Conservation (phyloP, 352 stramenopile genomes). For the Phytophthora cryptogea region DNA sequence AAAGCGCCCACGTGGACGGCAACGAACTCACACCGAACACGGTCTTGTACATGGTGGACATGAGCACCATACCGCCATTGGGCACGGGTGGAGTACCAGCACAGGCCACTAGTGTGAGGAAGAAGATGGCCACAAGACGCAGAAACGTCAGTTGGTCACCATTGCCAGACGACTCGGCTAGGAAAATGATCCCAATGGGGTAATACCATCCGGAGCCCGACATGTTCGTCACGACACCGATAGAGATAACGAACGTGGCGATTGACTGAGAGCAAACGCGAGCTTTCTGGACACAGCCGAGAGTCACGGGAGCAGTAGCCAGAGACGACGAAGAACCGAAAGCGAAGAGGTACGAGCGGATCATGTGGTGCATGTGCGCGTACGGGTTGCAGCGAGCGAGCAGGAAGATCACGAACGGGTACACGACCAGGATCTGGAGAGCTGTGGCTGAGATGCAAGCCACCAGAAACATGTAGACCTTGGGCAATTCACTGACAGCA, state of each 20-base stretch:
- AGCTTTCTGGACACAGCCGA: constrained; percentile 65
- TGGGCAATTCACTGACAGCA: constrained; percentile 37
- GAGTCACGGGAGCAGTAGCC: constrained; percentile 65
- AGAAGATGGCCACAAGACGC: constrained; percentile 53
- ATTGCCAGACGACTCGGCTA: constrained; percentile 64
- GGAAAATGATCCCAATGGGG: constrained; percentile 61
- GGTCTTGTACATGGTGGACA: constrained; percentile 70
- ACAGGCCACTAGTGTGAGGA: constrained; percentile 61
- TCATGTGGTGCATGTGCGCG: constrained; percentile 65
- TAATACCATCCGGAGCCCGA: constrained; percentile 62
- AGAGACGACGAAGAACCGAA: constrained; percentile 73
- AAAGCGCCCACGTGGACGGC: constrained; percentile 58
- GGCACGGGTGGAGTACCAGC: constrained; percentile 60
- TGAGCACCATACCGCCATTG: constrained; percentile 49
- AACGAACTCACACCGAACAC: constrained; percentile 53
- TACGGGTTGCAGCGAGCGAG: constrained; percentile 73
- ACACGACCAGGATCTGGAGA: constrained; percentile 58
- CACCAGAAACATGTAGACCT: constrained; percentile 62
- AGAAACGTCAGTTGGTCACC: constrained; percentile 53
- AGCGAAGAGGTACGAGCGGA: constrained; percentile 67
- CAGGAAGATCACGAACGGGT: constrained; percentile 69
- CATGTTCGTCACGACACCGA: constrained; percentile 69
- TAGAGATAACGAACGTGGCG: constrained; percentile 75
- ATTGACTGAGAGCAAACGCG: constrained; percentile 71
- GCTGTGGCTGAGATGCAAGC: constrained; percentile 38